Evolutionary conservation across 768 basidiomycete genomes (phyloP), one percentile per base, ranked within the genome.

Genomic region (Panaeolus cyanescens): DNA sequence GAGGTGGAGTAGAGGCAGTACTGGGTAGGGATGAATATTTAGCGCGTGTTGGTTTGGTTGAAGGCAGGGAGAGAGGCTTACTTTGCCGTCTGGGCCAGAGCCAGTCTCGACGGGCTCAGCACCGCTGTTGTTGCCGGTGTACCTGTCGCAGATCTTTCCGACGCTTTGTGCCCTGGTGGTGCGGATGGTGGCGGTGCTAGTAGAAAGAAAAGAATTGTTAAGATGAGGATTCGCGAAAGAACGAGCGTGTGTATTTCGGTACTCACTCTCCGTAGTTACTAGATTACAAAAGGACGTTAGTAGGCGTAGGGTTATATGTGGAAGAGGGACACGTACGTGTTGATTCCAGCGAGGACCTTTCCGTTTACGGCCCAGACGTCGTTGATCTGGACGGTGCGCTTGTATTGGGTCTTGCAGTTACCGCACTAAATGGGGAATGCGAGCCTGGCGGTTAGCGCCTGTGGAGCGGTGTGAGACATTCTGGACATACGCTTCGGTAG

Each of bases 181-280:
- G 45, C 72, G 69, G 59, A 76, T 75, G 7, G 58, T 74, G 4
- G 72, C 75, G 54, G 73, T 72, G 59, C 73, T 75, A 19, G 15
- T 62, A 50, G 19, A 17, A 22, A 50, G 15, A 15, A 4, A 12
- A 4, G 13, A 42, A 42, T 5, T 8, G 25, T 50, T 50, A 50
- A 42, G 39, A 54, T 10, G 32, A 20, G 36, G 2, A 61, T 54
- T 39, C n/a, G 25, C 25, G 7, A 40, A 45, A 4, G 32, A 9
- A 2, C 15, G 30, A 9, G 2, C 12, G 1, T 12, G 19, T 37
- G 19, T 13, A 33, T 34, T 28, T 9, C 1, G 9, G 8, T 22
- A 59, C 73, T 68, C 58, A 76, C 75, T 76, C 75, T 50, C 45
- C 45, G 63, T 74, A 74, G 64, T 75, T 76, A n/a, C 73, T 76